Percentiles rank a stretch among this genome's conserved stretches.
Conservation (phyloP, 371 early-diverging fungal species). For the Mortierella sp. region DNA sequence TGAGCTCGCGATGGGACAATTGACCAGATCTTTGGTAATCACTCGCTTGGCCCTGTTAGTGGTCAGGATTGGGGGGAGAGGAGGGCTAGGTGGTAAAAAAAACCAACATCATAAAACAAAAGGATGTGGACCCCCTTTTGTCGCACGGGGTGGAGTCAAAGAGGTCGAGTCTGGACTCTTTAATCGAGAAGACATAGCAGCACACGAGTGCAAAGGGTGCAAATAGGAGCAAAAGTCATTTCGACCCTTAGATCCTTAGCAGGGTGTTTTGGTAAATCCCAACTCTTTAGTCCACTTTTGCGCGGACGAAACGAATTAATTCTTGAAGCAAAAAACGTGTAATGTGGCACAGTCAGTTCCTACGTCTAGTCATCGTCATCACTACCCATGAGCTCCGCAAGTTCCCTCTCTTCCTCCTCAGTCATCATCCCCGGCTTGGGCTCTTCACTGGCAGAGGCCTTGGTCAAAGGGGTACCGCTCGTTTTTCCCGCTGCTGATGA, state of each 20-base stretch:
- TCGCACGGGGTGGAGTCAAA: too few species aligned
- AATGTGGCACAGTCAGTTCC: not conserved
- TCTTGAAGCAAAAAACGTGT: not conserved
- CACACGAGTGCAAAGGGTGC: too few species aligned
- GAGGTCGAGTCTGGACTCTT: too few species aligned
- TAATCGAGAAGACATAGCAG: too few species aligned
- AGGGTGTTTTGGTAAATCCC: too few species aligned
- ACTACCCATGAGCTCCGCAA: constrained; percentile 81
- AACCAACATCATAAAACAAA: too few species aligned
- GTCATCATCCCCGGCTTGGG: constrained; percentile 63
- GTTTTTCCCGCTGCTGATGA: not conserved
- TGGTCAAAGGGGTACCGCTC: constrained; percentile 10
- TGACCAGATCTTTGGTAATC: not conserved
- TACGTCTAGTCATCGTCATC: constrained; percentile 58
- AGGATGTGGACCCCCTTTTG: too few species aligned
- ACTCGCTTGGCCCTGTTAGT: not conserved
- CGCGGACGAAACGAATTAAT: too few species aligned
- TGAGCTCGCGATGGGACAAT: not conserved
- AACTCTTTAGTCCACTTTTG: too few species aligned
- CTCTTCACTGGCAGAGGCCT: constrained; percentile 16
- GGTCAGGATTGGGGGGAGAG: too few species aligned
- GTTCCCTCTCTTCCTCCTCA: constrained; percentile 86
- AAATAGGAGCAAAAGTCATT: too few species aligned
- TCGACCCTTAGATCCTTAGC: not conserved
- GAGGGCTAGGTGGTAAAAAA: not conserved